A percentile compares a stretch with the other conserved stretches of the same genome.
phyloP scores from a whole-genome alignment of 1,284 basidiomycete genomes.

The Mycena sp. region DNA sequence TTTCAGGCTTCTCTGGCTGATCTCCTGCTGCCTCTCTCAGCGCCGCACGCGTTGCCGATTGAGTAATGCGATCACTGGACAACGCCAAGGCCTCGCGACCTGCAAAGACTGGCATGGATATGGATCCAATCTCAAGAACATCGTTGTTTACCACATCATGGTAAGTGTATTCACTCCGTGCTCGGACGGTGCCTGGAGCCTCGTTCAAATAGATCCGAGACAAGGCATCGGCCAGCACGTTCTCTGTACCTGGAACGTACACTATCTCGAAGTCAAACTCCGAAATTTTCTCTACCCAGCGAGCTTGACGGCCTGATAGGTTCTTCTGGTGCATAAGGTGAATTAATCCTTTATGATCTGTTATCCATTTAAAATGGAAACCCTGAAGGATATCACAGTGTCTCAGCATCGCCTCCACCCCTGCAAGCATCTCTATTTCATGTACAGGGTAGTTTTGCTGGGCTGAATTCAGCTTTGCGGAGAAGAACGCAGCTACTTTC shows the following conservation, averaged over 20 bases:
- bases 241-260: conserved; percentile 42
- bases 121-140: not conserved
- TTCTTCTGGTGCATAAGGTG: conserved; percentile 44
- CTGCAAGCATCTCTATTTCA: conserved; percentile 47
- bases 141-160: conserved; percentile 2
- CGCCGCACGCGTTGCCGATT: not conserved
- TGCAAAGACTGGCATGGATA: conserved; percentile 8
- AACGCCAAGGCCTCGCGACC: not conserved
- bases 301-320: conserved; percentile 43
- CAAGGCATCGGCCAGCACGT: conserved; percentile 44
- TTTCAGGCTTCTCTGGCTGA: not conserved
- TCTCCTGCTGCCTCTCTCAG: not conserved
- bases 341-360: conserved; percentile 48
- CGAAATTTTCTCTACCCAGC: conserved; percentile 48
- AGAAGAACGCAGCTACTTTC: not conserved
- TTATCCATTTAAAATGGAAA: conserved; percentile 41
- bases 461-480: conserved; percentile 46
- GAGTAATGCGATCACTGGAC: not conserved
- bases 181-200: conserved; percentile 30
- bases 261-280: conserved; percentile 42
- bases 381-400: conserved; percentile 45
- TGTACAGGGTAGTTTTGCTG: conserved; percentile 51
- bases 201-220: conserved; percentile 34
- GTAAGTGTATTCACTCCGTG: conserved; percentile 25
- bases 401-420: conserved; percentile 45